These are phyloP conservation scores for Globisporangium cederbergense DNA, from an alignment of 352 stramenopile genomes.

Conservation along the genomic window DNA sequence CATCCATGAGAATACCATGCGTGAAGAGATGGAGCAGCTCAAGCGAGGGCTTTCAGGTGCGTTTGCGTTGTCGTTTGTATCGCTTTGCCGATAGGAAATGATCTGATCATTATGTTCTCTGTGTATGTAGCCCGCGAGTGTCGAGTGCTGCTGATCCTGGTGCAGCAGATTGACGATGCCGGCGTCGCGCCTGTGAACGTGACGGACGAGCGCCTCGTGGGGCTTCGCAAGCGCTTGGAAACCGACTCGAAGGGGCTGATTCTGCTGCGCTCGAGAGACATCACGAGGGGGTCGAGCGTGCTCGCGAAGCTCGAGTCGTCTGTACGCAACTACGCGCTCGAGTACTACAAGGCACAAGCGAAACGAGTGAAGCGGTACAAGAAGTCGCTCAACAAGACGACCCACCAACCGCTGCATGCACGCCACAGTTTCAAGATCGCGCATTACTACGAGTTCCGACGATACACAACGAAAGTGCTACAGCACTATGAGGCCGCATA, in stretches of 20 bases:
- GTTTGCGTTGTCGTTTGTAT: neutral
- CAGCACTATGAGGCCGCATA: conserved; percentile 86
- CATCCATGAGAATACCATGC: conserved; percentile 56
- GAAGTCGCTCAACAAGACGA: conserved; percentile 67
- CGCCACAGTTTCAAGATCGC: conserved; percentile 88
- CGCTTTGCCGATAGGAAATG: neutral
- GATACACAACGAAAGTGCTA: conserved; percentile 83
- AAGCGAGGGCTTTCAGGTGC: conserved; percentile 45
- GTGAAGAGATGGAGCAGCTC: conserved; percentile 75
- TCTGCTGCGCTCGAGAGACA: conserved; percentile 60
- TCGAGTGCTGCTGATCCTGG: conserved; percentile 70
- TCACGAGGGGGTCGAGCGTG: conserved; percentile 50
- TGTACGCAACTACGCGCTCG: conserved; percentile 71
- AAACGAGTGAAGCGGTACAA: conserved; percentile 89
- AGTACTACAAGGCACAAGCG: conserved; percentile 87
- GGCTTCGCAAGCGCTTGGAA: conserved; percentile 64
- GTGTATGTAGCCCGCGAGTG: conserved; percentile 53
- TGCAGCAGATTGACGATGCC: conserved; percentile 78
- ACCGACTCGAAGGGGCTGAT: conserved; percentile 72
- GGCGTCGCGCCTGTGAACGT: conserved; percentile 54
- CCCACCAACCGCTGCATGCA: conserved; percentile 54
- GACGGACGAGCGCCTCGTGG: conserved; percentile 72
- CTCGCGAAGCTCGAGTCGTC: conserved; percentile 72
- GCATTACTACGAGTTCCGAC: conserved; percentile 87
- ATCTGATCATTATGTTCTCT: conserved; percentile 23